phyloP scores from a whole-genome alignment of 257 asterid genomes.

The Plantago elongata region DNA sequence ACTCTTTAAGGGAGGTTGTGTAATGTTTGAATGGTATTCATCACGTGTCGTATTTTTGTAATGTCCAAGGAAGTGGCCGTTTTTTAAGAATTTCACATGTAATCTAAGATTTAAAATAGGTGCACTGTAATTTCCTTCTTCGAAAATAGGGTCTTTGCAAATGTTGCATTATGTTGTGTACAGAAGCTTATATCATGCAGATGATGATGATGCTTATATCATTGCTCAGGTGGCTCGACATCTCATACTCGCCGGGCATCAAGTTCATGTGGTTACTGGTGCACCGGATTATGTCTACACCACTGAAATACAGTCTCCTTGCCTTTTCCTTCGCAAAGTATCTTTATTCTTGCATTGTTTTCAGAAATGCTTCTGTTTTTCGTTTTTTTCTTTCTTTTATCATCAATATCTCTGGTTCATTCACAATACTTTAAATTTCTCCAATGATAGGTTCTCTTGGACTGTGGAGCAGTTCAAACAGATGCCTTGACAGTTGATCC shows the following conservation, averaged over 20 bases:
- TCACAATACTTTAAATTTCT: constrained; percentile 5
- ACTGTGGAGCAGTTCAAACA: constrained; percentile 99
- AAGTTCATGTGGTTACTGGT: constrained; percentile 94
- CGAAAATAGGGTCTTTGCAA: no score
- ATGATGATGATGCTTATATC: background rate
- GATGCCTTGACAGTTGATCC: constrained; percentile 99
- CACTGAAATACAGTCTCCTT: constrained; percentile 74
- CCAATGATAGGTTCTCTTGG: constrained; percentile 64
- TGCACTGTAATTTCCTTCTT: no score
- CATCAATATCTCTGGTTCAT: background rate
- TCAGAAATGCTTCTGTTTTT: background rate
- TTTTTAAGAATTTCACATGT: no score
- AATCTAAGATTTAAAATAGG: no score
- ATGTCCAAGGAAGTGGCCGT: no score
- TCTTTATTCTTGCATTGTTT: constrained; percentile 10
- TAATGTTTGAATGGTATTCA: no score
- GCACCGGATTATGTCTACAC: constrained; percentile 94
- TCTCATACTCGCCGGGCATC: constrained; percentile 84
- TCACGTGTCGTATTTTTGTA: no score
- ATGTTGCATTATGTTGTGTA: background rate
- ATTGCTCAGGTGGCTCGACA: constrained; percentile 78
- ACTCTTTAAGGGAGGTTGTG: no score
- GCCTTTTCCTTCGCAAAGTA: constrained; percentile 86
- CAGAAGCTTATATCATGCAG: no score
- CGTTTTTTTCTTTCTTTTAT: background rate